Evolutionary conservation across 1,284 basidiomycete genomes (phyloP), one percentile per base, ranked within the genome.

Genomic region (Cutaneotrichosporon sp.): DNA sequence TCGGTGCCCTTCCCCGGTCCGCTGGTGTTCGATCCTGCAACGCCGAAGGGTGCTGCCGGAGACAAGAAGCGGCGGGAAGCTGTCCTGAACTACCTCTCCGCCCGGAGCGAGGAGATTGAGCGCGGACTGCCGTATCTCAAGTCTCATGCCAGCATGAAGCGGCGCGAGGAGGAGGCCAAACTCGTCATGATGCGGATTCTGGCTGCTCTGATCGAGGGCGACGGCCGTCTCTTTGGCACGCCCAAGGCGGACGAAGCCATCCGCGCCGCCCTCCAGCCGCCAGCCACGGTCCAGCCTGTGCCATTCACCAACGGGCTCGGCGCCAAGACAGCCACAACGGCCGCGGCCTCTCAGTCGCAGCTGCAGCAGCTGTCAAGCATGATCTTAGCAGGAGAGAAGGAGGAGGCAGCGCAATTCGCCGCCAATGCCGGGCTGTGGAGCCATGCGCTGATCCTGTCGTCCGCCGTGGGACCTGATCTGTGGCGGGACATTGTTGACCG

Each of bases 401-500:
- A 83, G 24, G 83, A 87, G 59, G 96, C 96, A 1, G 91, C 90
- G 64, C 84, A 86, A 53, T 91, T 85, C 67, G 94, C 96, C 4
- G 79, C 91, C 25, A 85, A 91, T 55, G 82, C 92, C 68, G 86
- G 83, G 62, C 76, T 98, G 59, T 99, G 93, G 92, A 85, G 90
- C 1, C 96, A 99, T 72, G 96, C 96, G 1, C 84, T 98, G 81
- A 78, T 97, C 43, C 93, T 98, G 57, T 85, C 96, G 8, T 93
- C 89, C 66, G 87, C 88, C 51, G 82, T 97, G 46, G 94, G 94
- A 70, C 89, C 88, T 63, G 90, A 94, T 29, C 81, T 89, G 5
- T 97, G 92, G 90, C 88, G 87, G 67, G 88, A 92, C 57, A 87
- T 86, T 5, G 90, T 94, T 0, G 82, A 80, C 33, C 87, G 92